These are phyloP conservation scores for Flaveria floridana DNA, from an alignment of 140 eudicot species.

Conservation along the genomic window DNA sequence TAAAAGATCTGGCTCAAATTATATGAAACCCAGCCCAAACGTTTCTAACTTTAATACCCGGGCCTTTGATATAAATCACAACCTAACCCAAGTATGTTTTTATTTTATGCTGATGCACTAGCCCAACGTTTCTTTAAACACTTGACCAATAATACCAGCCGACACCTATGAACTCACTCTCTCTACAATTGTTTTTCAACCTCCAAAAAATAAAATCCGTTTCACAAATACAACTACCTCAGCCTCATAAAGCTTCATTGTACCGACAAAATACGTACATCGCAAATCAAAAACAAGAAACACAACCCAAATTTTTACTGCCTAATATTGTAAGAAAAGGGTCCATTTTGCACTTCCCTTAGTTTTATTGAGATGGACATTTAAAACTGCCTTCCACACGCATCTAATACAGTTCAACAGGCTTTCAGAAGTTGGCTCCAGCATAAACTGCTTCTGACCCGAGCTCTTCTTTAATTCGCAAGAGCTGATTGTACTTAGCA, in stretches of 20 bases:
- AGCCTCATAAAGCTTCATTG: background rate
- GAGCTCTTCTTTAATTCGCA: conserved; percentile 94
- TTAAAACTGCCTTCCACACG: background rate
- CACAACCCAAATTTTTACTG: background rate
- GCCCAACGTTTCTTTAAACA: too few species aligned
- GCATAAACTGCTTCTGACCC: conserved; percentile 95
- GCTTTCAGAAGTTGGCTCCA: conserved; percentile 86
- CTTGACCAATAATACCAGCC: too few species aligned
- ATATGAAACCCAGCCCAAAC: too few species aligned
- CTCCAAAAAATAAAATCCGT: background rate
- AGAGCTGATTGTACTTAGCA: conserved; percentile 38
- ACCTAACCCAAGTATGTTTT: too few species aligned
- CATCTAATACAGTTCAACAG: conserved; percentile 57
- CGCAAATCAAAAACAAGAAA: background rate
- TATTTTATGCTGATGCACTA: too few species aligned
- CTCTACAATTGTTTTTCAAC: background rate
- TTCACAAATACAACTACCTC: background rate
- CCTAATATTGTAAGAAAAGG: background rate
- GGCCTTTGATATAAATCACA: too few species aligned
- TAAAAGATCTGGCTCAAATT: too few species aligned
- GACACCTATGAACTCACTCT: too few species aligned
- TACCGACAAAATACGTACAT: background rate
- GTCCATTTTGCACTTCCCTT: background rate
- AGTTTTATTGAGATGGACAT: conserved; percentile 12
- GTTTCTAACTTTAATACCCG: too few species aligned